Base-by-base conservation (phyloP, 495 filamentous ascomycete genomes). In the Hypoxylon fuscum region DNA sequence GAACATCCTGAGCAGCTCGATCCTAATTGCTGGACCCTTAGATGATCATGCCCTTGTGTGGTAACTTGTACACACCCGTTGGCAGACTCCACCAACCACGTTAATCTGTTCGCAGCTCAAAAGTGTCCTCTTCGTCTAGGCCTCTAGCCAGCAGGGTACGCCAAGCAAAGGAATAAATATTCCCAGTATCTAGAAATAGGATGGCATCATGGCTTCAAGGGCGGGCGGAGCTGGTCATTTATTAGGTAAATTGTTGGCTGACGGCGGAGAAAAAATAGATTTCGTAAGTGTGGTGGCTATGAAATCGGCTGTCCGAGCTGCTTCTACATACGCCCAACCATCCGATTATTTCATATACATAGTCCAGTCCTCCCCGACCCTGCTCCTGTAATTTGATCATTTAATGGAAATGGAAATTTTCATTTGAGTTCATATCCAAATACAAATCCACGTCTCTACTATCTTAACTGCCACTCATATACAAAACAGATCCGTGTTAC, bases 281-380 rank as follows among this genome's bases (percentile, higher is more conserved):
- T 31, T 35, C 6, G 25, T 29, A 43, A 40, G 9, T 29, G 17
- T 46, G 21, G 44, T 59, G 42, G 34, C 40, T 49, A 54, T 52
- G 55, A 8, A 25, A 48, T 12, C 32, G 15, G 43, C 21, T 15
- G 23, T 42, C 22, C 21, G 14, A 15, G n/a, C 35, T 38, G 7
- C 42, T 2, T 40, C 1, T 22, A 18, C 45, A 20, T 52, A 43
- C 15, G 21, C 50, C 62, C 50, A 65, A 40, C 62, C 62, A 34
- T 41, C 44, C 50, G 51, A 51, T 55, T 65, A 59, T 59, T 59
- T 65, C 37, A 59, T n/a, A n/a, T n/a, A n/a, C n/a, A n/a, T 53
- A 50, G 27, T 32, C 55, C 4, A n/a, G 61, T 17, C 18, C 32
- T 32, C 42, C 37, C 37, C 25, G 37, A 53, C 53, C 46, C 54